A percentile compares a stretch with the other conserved stretches of the same genome.
phyloP scores from a whole-genome alignment of 768 basidiomycete species.

The Termitomyces sp. region DNA sequence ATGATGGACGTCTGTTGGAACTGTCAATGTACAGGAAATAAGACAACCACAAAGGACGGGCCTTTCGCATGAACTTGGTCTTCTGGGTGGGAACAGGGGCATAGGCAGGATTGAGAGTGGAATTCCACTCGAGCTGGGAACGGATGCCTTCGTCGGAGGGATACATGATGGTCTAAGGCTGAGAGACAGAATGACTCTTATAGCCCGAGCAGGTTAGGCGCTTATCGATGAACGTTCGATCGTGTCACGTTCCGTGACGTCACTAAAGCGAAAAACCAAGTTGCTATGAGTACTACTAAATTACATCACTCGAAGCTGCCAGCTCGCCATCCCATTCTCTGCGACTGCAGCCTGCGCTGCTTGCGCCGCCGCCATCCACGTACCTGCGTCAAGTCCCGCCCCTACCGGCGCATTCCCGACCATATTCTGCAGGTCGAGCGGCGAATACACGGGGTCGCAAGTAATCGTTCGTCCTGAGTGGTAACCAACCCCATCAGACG shows the following conservation, averaged over 20 bases:
- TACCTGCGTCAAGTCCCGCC: constrained; percentile 47
- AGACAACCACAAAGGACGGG: constrained; percentile 25
- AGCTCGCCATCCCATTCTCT: constrained; percentile 65
- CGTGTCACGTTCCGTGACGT: constrained; percentile 8
- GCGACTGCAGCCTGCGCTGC: constrained; percentile 64
- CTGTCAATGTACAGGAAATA: neutral
- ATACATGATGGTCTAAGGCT: constrained; percentile 37
- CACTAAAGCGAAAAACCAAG: neutral
- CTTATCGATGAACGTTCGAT: constrained; percentile 18
- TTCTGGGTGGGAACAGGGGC: constrained; percentile 68
- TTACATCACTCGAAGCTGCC: constrained; percentile 79
- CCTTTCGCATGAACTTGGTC: constrained; percentile 90
- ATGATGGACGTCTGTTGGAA: constrained; percentile 84
- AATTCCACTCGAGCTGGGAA: constrained; percentile 92
- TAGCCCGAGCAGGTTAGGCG: neutral
- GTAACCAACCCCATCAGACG: constrained; percentile 82
- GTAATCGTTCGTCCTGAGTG: constrained; percentile 82
- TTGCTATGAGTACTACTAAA: constrained; percentile 15
- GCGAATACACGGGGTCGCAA: constrained; percentile 75
- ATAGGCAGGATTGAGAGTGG: constrained; percentile 68
- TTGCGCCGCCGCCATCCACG: constrained; percentile 71
- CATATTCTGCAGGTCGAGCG: constrained; percentile 56
- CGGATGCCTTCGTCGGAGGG: constrained; percentile 49
- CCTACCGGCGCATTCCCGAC: constrained; percentile 39
- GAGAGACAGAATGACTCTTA: constrained; percentile 16